These are phyloP conservation scores for Sapria himalayana DNA, from an alignment of 345 rosid species.

Conservation along the genomic window DNA sequence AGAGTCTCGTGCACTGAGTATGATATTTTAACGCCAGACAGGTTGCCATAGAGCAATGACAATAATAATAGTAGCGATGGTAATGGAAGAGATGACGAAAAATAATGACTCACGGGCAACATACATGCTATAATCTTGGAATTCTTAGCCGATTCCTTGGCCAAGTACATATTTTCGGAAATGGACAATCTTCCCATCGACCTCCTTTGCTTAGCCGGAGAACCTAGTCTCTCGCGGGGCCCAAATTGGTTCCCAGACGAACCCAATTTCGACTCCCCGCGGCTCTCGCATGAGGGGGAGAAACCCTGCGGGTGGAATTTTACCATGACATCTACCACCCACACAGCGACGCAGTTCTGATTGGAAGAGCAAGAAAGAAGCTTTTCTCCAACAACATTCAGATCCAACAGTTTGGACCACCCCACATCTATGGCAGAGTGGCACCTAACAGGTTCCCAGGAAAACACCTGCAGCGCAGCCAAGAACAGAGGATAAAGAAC, in stretches of 20 bases:
- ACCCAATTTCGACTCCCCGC: constrained; percentile 35
- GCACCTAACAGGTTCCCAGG: constrained; percentile 92
- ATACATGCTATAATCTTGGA: constrained; percentile 40
- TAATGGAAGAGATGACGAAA: background rate
- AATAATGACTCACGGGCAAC: constrained; percentile 9
- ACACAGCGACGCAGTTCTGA: constrained; percentile 94
- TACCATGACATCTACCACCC: constrained; percentile 99
- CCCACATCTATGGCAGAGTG: constrained; percentile 93
- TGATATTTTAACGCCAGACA: too few species aligned
- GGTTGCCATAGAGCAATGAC: too few species aligned
- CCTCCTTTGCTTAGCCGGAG: constrained; percentile 46
- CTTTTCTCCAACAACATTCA: constrained; percentile 89
- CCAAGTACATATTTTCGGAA: constrained; percentile 38
- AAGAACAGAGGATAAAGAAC: constrained; percentile 6
- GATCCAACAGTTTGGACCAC: constrained; percentile 92
- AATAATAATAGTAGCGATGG: too few species aligned
- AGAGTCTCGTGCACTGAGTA: too few species aligned
- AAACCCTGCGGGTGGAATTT: too few species aligned
- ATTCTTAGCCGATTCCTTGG: constrained; percentile 44
- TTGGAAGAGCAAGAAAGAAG: constrained; percentile 97
- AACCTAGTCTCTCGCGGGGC: constrained; percentile 39
- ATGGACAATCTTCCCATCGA: constrained; percentile 67
- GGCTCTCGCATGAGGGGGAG: too few species aligned
- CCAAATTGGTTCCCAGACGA: constrained; percentile 34
- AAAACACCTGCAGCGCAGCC: constrained; percentile 39